Percentiles rank a stretch among this genome's conserved stretches.
phyloP scores from a whole-genome alignment of 192 early-diverging fungal genomes.

The Umbelopsis vinacea region DNA sequence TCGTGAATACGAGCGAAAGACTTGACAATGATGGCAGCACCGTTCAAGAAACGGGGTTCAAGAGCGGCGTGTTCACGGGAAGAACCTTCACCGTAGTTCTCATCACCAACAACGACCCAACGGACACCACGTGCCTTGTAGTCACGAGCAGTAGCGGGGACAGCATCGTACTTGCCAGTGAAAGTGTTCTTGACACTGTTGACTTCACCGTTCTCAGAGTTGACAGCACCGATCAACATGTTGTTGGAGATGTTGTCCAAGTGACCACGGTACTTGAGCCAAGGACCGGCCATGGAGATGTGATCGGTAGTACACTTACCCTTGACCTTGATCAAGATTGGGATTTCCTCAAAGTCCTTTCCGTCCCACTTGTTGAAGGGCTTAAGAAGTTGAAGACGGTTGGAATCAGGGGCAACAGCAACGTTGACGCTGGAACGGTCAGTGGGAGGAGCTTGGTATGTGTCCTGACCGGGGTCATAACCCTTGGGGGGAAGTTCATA shows the following conservation, averaged over 20 bases:
- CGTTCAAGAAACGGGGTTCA: constrained; percentile 94
- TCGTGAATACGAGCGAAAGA: constrained; percentile 99
- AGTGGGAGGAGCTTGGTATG: constrained; percentile 92
- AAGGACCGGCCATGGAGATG: constrained; percentile 92
- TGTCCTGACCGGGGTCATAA: constrained; percentile 93
- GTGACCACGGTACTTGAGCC: constrained; percentile 96
- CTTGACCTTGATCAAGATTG: constrained; percentile 93
- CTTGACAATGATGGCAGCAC: constrained; percentile 92
- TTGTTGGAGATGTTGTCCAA: constrained; percentile 99
- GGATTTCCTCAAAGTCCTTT: constrained; percentile 78
- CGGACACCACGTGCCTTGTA: constrained; percentile 87
- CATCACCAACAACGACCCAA: constrained; percentile 98
- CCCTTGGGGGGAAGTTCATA: constrained; percentile 88
- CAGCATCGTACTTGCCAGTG: constrained; percentile 82
- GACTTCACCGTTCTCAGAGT: constrained; percentile 82
- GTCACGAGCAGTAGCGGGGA: constrained; percentile 91
- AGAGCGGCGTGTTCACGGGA: constrained; percentile 99
- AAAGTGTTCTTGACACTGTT: constrained; percentile 75
- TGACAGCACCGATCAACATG: constrained; percentile 98
- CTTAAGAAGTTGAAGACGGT: constrained; percentile 89
- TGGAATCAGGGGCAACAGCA: constrained; percentile 79
- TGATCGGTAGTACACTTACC: constrained; percentile 99
- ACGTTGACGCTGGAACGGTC: constrained; percentile 80
- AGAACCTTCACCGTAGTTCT: constrained; percentile 99
- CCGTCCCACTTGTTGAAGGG: constrained; percentile 92